phyloP scores from a whole-genome alignment of 371 early-diverging fungal genomes.

The Circinella minor region DNA sequence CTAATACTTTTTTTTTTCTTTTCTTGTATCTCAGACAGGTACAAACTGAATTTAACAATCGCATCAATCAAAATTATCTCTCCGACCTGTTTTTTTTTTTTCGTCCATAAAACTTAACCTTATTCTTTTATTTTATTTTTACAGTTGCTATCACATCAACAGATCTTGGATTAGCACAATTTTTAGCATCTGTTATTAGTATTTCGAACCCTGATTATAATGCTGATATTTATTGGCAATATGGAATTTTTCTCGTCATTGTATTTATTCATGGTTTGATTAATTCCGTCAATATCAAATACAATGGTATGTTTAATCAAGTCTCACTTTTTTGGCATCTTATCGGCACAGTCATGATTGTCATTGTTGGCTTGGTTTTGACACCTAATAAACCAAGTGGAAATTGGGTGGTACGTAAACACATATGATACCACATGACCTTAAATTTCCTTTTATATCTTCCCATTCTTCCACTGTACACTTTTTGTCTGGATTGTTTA shows the following conservation, averaged over 20 bases:
- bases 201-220: constrained; percentile 49
- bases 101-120: too few relatives aligned
- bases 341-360: constrained; percentile 40
- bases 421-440: too few relatives aligned
- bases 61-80: neutral
- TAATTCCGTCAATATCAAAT: constrained; percentile 49
- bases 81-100: too few relatives aligned
- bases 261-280: constrained; percentile 49
- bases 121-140: neutral
- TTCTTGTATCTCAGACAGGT: constrained; percentile 5
- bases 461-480: too few relatives aligned
- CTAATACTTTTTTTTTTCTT: neutral
- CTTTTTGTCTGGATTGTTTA: too few relatives aligned
- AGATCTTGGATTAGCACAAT: constrained; percentile 59
- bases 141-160: constrained; percentile 55
- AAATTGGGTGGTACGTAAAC: constrained; percentile 23
- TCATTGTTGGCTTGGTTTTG: constrained; percentile 32
- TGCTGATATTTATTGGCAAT: constrained; percentile 32
- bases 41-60: neutral
- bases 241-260: constrained; percentile 47
- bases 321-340: constrained; percentile 52
- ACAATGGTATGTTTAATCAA: constrained; percentile 47
- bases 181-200: constrained; percentile 50
- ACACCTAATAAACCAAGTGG: constrained; percentile 51
- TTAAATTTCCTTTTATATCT: too few relatives aligned